phyloP scores from a whole-genome alignment of 2,329 filamentous ascomycete species.

The Epichloe typhina region DNA sequence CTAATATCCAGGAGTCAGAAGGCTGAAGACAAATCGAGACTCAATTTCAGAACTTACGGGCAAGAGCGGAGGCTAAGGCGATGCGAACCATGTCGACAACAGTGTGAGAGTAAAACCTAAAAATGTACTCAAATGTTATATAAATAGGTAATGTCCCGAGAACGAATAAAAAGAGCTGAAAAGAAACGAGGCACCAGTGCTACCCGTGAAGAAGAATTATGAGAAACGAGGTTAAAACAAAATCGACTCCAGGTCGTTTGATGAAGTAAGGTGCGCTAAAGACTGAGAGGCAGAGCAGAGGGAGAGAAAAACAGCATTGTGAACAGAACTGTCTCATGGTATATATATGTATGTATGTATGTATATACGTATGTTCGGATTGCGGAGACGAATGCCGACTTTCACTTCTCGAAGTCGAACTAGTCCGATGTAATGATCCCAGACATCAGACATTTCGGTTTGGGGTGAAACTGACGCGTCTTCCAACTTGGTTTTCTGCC shows the following conservation, averaged over 20 bases:
- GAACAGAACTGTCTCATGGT: too few species aligned
- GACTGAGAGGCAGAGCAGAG: not conserved
- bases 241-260: slow-evolving; percentile 4
- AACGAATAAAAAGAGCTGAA: not conserved
- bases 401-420: not conserved
- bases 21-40: not conserved
- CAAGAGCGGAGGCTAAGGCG: slow-evolving; percentile 11
- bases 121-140: too few species aligned
- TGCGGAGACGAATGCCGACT: too few species aligned
- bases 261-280: not conserved
- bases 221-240: not conserved
- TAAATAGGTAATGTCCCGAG: too few species aligned
- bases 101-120: too few species aligned
- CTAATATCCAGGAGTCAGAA: not conserved
- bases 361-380: not conserved
- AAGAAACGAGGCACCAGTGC: not conserved
- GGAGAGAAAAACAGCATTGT: too few species aligned
- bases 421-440: not conserved
- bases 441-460: not conserved
- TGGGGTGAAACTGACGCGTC: not conserved
- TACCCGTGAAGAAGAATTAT: not conserved
- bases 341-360: not conserved
- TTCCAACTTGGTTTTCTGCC: not conserved
- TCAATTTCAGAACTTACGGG: slow-evolving; percentile 11
- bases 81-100: slow-evolving; percentile 14